Evolutionary conservation across 2,329 filamentous ascomycete genomes (phyloP), one percentile per base, ranked within the genome.

Genomic region (Madurella mycetomatis): DNA sequence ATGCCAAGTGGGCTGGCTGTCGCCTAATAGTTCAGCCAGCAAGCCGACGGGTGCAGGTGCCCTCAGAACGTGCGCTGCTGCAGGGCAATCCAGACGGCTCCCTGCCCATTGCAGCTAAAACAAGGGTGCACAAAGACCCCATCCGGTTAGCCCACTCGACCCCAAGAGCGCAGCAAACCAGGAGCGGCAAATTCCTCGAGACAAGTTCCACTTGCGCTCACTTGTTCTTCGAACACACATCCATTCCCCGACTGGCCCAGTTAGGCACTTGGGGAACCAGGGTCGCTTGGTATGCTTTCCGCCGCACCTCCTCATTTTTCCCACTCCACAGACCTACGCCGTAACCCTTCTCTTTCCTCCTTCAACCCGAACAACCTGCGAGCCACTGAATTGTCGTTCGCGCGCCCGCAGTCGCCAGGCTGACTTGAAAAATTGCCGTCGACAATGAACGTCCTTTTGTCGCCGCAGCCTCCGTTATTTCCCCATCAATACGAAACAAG

Each of bases 401-500:
- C 31, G 43, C 16, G 43, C 34, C 11, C 31, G 39, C 50, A 41
- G 17, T 41, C 17, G 4, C 40, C 40, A 41, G n/a, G 17, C 17
- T 9, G 37, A 11, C 18, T 46, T 47, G 43, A 46, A 46, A 13
- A 12, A 8, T 5, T 16, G 9, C 30, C 25, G 30, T 50, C 31
- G 60, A 69, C 64, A 54, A 86, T 86, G 83, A 85, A 85, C 69
- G 75, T 83, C 67, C 68, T 85, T 70, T 70, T 85, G 60, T 78
- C 80, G 65, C 78, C 81, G 62, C 81, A 85, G 67, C 81, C 80
- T 50, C 74, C 80, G 56, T 73, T 79, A 62, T 81, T 84, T 64
- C 77, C 79, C 66, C 79, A 81, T 62, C 80, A 81, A 61, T 79
- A 82, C 77, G 79, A 83, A 65, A 72, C 73, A 57, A 71, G 73